Evolutionary conservation across 225 moss, liverwort and hornwort genomes (phyloP).

Genomic region (Pseudoscleropodium purum): DNA sequence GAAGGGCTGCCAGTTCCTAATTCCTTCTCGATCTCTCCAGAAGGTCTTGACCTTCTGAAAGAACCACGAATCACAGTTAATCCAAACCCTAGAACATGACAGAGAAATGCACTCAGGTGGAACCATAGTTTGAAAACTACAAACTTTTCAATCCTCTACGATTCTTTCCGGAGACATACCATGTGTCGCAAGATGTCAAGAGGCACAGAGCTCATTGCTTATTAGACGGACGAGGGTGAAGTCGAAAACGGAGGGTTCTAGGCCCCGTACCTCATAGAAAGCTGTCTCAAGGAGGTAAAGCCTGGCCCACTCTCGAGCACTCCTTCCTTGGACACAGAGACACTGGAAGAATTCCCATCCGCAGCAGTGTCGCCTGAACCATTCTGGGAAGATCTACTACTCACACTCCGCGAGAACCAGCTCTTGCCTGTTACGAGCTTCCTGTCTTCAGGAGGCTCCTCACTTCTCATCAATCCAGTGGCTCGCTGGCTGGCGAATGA

Average conservation of each 20-base stretch:
- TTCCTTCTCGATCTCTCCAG: conserved; percentile 36
- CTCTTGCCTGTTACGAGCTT: conserved; percentile 28
- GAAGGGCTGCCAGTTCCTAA: conserved; percentile 24
- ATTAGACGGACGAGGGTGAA: not conserved
- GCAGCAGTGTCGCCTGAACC: conserved; percentile 6
- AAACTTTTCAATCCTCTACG: not conserved
- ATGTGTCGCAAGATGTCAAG: not conserved
- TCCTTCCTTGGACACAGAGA: conserved; percentile 29
- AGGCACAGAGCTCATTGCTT: not conserved
- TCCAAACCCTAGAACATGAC: not conserved
- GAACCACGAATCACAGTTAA: not conserved
- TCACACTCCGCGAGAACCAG: conserved; percentile 40
- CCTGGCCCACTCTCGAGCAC: conserved; percentile 27
- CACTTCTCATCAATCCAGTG: conserved; percentile 44
- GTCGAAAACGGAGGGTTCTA: not conserved
- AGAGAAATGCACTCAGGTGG: not conserved
- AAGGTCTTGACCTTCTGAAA: conserved; percentile 43
- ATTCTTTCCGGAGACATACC: not conserved
- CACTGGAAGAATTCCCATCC: conserved; percentile 9
- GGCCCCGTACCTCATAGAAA: conserved; percentile 38
- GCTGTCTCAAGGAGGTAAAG: conserved; percentile 34
- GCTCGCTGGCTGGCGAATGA: not conserved
- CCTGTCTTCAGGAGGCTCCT: conserved; percentile 39
- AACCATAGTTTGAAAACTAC: not conserved
- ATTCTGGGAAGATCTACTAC: conserved; percentile 24